Evolutionary conservation across 169 alveolate species (phyloP).

Genomic region (Babesia sp.): DNA sequence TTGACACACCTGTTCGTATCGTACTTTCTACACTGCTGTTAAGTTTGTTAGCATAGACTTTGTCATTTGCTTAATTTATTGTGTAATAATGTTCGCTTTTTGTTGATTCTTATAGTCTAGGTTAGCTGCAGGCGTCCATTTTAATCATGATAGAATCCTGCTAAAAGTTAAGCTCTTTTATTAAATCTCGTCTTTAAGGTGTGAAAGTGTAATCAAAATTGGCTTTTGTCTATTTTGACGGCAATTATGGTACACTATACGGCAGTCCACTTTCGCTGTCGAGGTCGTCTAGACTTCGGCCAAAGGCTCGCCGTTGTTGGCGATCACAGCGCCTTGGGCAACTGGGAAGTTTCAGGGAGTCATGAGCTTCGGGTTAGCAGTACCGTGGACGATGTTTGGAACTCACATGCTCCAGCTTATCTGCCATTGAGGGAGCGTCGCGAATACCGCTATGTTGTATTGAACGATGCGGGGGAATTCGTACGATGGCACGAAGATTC

Average conservation of each 20-base stretch:
- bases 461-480: conserved; percentile 48
- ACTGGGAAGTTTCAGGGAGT: conserved; percentile 30
- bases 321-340: conserved; percentile 51
- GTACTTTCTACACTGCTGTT: background rate
- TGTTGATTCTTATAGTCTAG: too few relatives aligned
- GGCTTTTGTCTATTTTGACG: background rate
- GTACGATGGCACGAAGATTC: conserved; percentile 56
- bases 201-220: background rate
- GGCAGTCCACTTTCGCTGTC: conserved; percentile 62
- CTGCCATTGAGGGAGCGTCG: conserved; percentile 56
- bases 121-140: too few relatives aligned
- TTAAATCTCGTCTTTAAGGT: too few relatives aligned
- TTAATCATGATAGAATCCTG: too few relatives aligned
- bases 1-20: background rate
- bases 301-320: conserved; percentile 57
- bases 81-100: too few relatives aligned
- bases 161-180: too few relatives aligned
- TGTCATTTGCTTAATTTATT: too few relatives aligned
- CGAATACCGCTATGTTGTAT: conserved; percentile 62
- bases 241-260: conserved; percentile 50
- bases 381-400: conserved; percentile 62
- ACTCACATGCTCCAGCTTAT: conserved; percentile 53
- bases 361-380: conserved; percentile 33
- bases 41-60: too few relatives aligned
- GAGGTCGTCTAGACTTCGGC: conserved; percentile 51